phyloP scores from a whole-genome alignment of 345 rosid species.

The Diplotaxis tenuifolia region DNA sequence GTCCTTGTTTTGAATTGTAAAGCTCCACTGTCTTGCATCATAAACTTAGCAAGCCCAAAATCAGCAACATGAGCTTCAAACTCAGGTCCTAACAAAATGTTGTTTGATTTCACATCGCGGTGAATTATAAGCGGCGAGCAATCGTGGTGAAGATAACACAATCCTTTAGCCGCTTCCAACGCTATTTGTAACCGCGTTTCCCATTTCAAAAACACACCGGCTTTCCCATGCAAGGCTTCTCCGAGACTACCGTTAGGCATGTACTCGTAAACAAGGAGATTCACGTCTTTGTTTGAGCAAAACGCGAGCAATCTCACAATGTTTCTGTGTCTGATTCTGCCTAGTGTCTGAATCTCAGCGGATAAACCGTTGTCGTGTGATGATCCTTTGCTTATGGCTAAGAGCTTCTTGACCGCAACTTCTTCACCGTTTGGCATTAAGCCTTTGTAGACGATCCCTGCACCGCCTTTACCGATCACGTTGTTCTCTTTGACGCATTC shows the following conservation, averaged over 20 bases:
- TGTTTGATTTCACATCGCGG: constrained; percentile 91
- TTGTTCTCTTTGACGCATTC: constrained; percentile 91
- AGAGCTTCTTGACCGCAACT: constrained; percentile 81
- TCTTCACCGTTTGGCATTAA: constrained; percentile 82
- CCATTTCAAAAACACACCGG: constrained; percentile 70
- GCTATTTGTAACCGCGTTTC: constrained; percentile 73
- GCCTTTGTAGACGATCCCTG: constrained; percentile 84
- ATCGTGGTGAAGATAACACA: constrained; percentile 93
- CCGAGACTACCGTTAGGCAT: constrained; percentile 96
- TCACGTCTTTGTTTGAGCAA: constrained; percentile 78
- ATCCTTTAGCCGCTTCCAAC: constrained; percentile 86
- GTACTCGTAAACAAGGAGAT: constrained; percentile 86
- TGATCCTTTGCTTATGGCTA: constrained; percentile 60
- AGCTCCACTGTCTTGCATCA: constrained; percentile 72
- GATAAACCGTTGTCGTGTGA: constrained; percentile 80
- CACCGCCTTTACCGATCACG: constrained; percentile 88
- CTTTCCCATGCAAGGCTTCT: constrained; percentile 80
- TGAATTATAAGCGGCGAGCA: constrained; percentile 88
- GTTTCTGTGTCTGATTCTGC: constrained; percentile 84
- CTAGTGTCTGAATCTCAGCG: constrained; percentile 87
- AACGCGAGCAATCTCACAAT: constrained; percentile 83
- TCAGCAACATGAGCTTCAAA: constrained; percentile 98
- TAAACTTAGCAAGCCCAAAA: constrained; percentile 89
- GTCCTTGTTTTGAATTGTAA: constrained; percentile 38
- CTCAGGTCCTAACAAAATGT: constrained; percentile 73